Conservation (phyloP, 345 rosid species). For the Linum lewisii region DNA sequence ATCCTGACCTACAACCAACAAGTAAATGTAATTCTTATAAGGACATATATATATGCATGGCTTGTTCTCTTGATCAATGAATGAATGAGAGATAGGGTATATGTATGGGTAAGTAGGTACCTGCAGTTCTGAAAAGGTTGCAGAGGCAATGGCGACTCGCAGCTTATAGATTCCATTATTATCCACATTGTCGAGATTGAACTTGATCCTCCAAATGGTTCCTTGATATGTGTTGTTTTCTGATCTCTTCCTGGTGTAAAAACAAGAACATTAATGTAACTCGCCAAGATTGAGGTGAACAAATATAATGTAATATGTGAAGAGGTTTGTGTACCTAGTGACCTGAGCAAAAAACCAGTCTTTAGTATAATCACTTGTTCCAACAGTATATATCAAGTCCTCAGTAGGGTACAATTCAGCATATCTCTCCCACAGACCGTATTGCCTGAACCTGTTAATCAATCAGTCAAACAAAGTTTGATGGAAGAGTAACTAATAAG, state of each 20-base stretch:
- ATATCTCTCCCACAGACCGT: constrained; percentile 26
- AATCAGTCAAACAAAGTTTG: not conserved
- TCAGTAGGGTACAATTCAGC: constrained; percentile 17
- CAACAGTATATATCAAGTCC: constrained; percentile 21
- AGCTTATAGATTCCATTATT: constrained; percentile 8
- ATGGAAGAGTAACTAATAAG: not conserved
- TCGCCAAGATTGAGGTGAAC: too few relatives aligned
- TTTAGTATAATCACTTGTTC: constrained; percentile 15
- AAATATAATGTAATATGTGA: not conserved
- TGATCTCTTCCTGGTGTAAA: constrained; percentile 26
- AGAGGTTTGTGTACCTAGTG: constrained; percentile 13
- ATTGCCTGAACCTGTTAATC: constrained; percentile 21
- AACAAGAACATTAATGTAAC: too few relatives aligned
- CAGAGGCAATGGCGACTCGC: constrained; percentile 21
- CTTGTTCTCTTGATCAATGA: too few relatives aligned
- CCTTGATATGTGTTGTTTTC: constrained; percentile 31
- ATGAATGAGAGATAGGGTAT: too few relatives aligned
- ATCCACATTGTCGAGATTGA: constrained; percentile 15
- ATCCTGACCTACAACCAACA: constrained; percentile 9
- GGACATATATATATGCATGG: too few relatives aligned
- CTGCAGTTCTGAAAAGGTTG: constrained; percentile 22
- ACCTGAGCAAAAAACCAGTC: constrained; percentile 27
- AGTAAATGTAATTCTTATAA: too few relatives aligned
- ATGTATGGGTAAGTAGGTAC: not conserved
- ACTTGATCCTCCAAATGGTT: constrained; percentile 23